These are phyloP conservation scores for Nicotiana knightiana DNA, from an alignment of 257 asterid genomes.

Conservation along the genomic window DNA sequence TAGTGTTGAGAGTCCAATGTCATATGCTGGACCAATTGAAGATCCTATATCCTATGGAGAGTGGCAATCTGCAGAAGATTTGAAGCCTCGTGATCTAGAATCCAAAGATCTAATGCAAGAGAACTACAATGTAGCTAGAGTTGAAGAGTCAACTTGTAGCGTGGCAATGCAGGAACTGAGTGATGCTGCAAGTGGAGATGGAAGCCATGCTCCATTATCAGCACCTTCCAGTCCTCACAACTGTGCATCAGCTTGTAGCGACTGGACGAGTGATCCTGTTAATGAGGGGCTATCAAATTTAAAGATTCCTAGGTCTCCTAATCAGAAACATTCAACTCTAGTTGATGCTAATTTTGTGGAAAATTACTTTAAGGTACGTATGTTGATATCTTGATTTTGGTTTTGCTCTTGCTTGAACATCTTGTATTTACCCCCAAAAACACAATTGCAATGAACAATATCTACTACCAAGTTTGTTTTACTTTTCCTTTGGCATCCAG, in stretches of 20 bases:
- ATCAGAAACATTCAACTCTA: conserved; percentile 65
- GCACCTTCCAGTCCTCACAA: conserved; percentile 26
- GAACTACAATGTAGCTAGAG: conserved; percentile 18
- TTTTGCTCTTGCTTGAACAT: neutral
- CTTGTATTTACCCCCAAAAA: neutral
- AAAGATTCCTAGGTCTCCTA: conserved; percentile 35
- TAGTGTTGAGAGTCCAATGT: conserved; percentile 28
- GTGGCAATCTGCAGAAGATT: conserved; percentile 33
- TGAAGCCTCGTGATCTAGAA: conserved; percentile 18
- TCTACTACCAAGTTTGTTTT: neutral
- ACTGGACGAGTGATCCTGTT: conserved; percentile 21
- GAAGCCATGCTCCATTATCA: conserved; percentile 24
- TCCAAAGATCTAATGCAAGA: conserved; percentile 27
- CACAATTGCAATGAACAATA: neutral
- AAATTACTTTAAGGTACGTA: conserved; percentile 77
- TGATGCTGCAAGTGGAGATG: conserved; percentile 31
- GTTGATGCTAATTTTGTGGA: conserved; percentile 83
- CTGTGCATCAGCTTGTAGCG: conserved; percentile 30
- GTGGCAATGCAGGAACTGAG: conserved; percentile 39
- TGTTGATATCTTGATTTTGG: conserved; percentile 8
- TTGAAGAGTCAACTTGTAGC: conserved; percentile 40
- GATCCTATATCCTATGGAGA: conserved; percentile 28
- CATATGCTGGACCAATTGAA: conserved; percentile 10
- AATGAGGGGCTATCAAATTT: conserved; percentile 38
- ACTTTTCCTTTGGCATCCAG: neutral